Evolutionary conservation across 345 rosid genomes (phyloP), one percentile per base, ranked within the genome.

Genomic region (Syzygium grande): DNA sequence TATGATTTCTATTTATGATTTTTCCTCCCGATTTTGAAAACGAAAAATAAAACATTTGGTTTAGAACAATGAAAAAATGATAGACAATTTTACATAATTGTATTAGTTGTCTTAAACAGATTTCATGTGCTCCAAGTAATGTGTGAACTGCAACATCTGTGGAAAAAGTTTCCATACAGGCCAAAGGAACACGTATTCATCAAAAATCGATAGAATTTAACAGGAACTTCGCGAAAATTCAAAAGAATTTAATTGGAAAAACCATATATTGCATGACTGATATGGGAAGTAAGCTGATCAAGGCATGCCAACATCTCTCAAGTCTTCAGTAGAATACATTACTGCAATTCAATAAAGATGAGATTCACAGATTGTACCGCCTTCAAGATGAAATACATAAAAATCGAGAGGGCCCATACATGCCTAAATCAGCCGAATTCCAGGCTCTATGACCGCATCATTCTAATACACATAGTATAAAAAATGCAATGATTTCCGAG

Each of bases 1-100:
- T 73, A 34, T 16, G 4, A 19, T 73, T 19, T 34, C 49, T 4
- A 19, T 34, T 19, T 21, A 34, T 34, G 49, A 34, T 34, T 1
- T 68, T 68, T 5, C 46, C 79, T 17, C 79, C 79, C 79, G 1
- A 19, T 4, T 34, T 68, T 34, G 4, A 68, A 68, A 34, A 34
- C 41, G 25, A 19, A 34, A 61, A n/a, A 11, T 17, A 5, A 1
- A 17, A 5, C 46, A 1, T 1, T 0, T 17, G 11, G 80, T 73
- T 34, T 4, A 9, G 25, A 73, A 73, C 80, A 19, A 38, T 34
- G 49, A 34, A 73, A 17, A 34, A 17, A 12, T 34, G 2, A 5
- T 9, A 34, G 25, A 34, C 22, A 5, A 73, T 19, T 38, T 34
- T 73, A 17, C 80, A 34, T 17, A 19, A 25, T 34, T 55, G 10